phyloP scores from a whole-genome alignment of 371 early-diverging fungal genomes.

The Choanephora cucurbitarum region DNA sequence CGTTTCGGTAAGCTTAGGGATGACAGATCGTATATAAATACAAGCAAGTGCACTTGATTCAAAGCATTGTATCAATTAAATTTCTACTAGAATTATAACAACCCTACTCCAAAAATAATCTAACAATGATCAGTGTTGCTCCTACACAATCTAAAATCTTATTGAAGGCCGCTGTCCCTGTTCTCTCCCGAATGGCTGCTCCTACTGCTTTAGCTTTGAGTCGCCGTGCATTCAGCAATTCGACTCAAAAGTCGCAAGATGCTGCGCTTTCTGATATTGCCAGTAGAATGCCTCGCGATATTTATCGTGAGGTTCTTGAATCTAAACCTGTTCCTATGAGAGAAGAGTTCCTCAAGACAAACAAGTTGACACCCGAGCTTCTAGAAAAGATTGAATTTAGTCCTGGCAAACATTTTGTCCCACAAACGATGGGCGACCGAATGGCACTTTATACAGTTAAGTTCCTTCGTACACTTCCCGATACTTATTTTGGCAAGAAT shows the following conservation, averaged over 20 bases:
- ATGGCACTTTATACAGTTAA: constrained; percentile 72
- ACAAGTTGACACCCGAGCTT: constrained; percentile 53
- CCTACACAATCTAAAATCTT: neutral
- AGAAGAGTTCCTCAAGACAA: constrained; percentile 59
- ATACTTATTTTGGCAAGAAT: constrained; percentile 76
- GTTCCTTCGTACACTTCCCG: constrained; percentile 69
- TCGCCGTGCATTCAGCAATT: neutral
- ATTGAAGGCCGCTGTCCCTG: constrained; percentile 4
- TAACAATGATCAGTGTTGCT: too few relatives aligned
- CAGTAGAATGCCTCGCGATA: constrained; percentile 13
- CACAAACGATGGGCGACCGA: constrained; percentile 60
- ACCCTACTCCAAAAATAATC: too few relatives aligned
- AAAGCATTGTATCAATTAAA: too few relatives aligned
- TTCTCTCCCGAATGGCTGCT: constrained; percentile 1
- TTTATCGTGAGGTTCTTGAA: constrained; percentile 36
- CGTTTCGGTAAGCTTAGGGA: too few relatives aligned
- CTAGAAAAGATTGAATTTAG: constrained; percentile 70
- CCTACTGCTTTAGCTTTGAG: constrained; percentile 2
- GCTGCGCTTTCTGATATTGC: neutral
- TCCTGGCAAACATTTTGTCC: constrained; percentile 62
- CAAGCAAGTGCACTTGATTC: too few relatives aligned
- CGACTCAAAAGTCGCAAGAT: neutral
- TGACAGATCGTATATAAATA: too few relatives aligned
- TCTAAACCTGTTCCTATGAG: constrained; percentile 71
- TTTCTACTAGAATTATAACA: too few relatives aligned